These are phyloP conservation scores for Fusarium sp. DNA, from an alignment of 2,329 filamentous ascomycete genomes.

Conservation along the genomic window DNA sequence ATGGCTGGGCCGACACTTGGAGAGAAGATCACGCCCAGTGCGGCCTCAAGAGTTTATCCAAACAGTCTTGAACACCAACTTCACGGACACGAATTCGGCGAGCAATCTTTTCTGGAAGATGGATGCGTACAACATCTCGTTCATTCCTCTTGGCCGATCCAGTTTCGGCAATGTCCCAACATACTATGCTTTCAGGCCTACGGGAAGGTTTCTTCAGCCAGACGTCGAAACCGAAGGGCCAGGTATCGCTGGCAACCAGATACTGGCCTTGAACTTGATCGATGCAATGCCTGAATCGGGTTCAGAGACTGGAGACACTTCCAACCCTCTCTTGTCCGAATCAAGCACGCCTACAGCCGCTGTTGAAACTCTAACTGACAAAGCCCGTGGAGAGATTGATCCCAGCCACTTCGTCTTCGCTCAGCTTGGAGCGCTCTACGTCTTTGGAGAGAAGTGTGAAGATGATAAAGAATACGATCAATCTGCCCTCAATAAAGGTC, in stretches of 20 bases:
- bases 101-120: not conserved
- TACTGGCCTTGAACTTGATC: not conserved
- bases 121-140: not conserved
- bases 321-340: not conserved
- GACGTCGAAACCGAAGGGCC: fast-evolving
- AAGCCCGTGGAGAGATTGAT: not conserved
- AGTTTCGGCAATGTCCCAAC: not conserved
- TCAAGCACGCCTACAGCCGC: not conserved
- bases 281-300: not conserved
- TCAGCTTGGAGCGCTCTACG: not conserved
- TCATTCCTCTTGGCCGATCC: not conserved
- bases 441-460: not conserved
- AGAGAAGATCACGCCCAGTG: not conserved
- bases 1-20: not conserved
- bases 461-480: not conserved
- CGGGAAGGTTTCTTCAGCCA: not conserved
- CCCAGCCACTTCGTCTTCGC: constrained; percentile 4
- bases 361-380: too few relatives aligned
- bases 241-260: not conserved
- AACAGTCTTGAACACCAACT: not conserved
- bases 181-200: not conserved
- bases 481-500: not conserved
- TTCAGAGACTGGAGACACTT: not conserved
- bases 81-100: not conserved
- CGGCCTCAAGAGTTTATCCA: not conserved